A percentile compares a stretch with the other conserved stretches of the same genome.
phyloP scores from a whole-genome alignment of 208 protist genomes.

The Acanthamoeba culbertsoni region DNA sequence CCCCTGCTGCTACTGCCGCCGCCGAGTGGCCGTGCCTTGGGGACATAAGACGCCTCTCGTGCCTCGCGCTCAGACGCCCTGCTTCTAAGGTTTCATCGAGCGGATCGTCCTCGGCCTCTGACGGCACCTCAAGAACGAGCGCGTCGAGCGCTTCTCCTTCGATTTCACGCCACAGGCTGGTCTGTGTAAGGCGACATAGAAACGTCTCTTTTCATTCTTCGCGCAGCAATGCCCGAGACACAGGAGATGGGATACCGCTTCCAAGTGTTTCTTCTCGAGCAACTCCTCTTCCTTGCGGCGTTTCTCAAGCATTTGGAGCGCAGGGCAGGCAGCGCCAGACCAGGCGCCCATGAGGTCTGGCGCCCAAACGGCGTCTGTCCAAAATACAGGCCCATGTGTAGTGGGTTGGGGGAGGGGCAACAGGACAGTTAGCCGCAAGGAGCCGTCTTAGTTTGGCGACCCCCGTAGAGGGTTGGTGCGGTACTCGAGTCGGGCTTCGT shows the following conservation, averaged over 20 bases:
- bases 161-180: neutral
- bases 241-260: neutral
- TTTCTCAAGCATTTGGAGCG: neutral
- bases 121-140: conserved; percentile 18
- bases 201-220: neutral
- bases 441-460: too few species aligned
- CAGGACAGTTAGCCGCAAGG: too few species aligned
- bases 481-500: too few species aligned
- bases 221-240: neutral
- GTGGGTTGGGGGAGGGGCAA: too few species aligned
- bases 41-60: neutral
- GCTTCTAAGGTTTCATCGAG: neutral
- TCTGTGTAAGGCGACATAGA: neutral
- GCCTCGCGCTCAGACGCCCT: neutral
- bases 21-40: neutral
- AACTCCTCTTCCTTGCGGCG: conserved; percentile 3
- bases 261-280: neutral
- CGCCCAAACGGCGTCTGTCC: neutral
- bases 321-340: neutral
- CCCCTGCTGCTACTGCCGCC: too few species aligned
- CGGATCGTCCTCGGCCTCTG: neutral
- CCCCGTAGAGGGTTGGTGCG: too few species aligned
- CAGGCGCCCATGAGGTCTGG: neutral
- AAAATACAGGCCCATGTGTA: neutral
- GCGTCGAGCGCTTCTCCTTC: neutral